Base-by-base conservation (phyloP, 2,329 filamentous ascomycete species). In the Fusarium sp. region DNA sequence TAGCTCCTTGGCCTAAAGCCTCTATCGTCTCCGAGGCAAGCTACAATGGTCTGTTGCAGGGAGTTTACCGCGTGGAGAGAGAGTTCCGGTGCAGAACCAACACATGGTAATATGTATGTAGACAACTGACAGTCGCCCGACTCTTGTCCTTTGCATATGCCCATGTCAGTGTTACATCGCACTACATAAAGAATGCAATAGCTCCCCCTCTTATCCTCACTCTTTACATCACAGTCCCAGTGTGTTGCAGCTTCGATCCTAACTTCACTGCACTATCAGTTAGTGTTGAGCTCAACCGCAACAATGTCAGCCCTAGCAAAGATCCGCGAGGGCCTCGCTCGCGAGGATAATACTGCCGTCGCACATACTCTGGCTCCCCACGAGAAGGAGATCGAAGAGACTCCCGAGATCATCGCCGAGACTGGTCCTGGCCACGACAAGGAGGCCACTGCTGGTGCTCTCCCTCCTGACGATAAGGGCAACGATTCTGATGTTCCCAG, bases 271-370 rank as follows among this genome's bases (percentile, higher is more conserved):
- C 44, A 63, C 47, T 72, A 47, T 38, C 42, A 22, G 42, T 38
- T 42, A 38, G 56, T 48, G 68, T 44, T 33, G 18, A 64, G 45
- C 42, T 60, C 45, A 60, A 38, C 55, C 64, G 41, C 48, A 57
- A 57, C 35, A 63, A 75, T 75, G 73, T 69, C 73, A 35, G 60
- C 74, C 66, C 48, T 75, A 38, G 45, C 65, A 66, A 75, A 75
- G 70, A 66, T 75, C 66, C 70, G 70, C 26, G 65, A 69, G 42
- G 49, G 58, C 42, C 58, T 60, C 35, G 52, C 58, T 36, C 62
- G 67, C 20, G 36, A 61, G 31, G 69, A 70, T 36, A 74, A 69
- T 28, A 67, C 71, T 24, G 45, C 64, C 11, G 69, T 72, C 26
- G 36, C 57, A 39, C 57, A 56, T 24, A 64, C 57, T 36, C 42